Percentiles rank a stretch among this genome's conserved stretches.
These are phyloP conservation scores for Pseudogymnoascus sp. DNA, from an alignment of 2,329 filamentous ascomycete genomes.

Conservation along the genomic window DNA sequence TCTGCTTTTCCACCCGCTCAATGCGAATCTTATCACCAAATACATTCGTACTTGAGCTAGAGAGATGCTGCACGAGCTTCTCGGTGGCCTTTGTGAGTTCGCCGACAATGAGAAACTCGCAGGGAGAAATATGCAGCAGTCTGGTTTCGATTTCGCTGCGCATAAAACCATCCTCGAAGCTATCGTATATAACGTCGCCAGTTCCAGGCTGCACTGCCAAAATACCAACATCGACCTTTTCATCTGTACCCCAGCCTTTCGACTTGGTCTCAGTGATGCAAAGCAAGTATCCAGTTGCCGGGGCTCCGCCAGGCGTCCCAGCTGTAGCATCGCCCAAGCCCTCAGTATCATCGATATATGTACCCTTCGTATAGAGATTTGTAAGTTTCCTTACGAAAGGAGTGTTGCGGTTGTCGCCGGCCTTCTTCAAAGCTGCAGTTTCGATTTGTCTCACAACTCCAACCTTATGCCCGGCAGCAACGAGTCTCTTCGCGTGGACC, in stretches of 20 bases:
- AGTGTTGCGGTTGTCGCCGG: conserved; percentile 84
- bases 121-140: conserved; percentile 89
- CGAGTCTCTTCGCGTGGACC: conserved; percentile 88
- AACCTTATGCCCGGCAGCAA: conserved; percentile 89
- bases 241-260: conserved; percentile 76
- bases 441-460: conserved; percentile 91
- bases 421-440: conserved; percentile 91
- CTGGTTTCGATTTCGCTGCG: conserved; percentile 90
- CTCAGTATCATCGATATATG: conserved; percentile 89
- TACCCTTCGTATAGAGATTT: conserved; percentile 95
- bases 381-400: conserved; percentile 90
- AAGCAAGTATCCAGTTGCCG: conserved; percentile 75
- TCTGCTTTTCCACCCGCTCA: conserved; percentile 66
- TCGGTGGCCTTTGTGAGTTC: conserved; percentile 84
- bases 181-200: conserved; percentile 90
- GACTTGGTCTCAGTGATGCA: conserved; percentile 81
- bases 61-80: conserved; percentile 83
- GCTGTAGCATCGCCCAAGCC: conserved; percentile 53
- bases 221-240: conserved; percentile 86
- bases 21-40: conserved; percentile 86
- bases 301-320: conserved; percentile 48
- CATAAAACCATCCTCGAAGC: conserved; percentile 97
- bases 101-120: conserved; percentile 89
- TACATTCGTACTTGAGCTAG: conserved; percentile 80
- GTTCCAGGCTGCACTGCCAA: conserved; percentile 93